phyloP scores from a whole-genome alignment of 352 stramenopile species.

The Peronospora tabacina region DNA sequence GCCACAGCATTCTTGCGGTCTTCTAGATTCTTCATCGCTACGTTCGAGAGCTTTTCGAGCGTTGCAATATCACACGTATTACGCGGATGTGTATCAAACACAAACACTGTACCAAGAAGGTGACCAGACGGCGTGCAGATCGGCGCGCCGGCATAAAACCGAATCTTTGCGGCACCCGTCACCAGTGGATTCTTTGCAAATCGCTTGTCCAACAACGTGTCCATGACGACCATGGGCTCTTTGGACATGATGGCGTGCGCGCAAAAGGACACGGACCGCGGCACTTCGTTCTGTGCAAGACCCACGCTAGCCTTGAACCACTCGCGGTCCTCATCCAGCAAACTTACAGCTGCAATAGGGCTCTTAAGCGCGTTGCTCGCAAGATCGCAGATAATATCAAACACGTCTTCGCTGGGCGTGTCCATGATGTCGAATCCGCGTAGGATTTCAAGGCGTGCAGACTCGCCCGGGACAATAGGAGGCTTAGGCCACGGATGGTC shows the following conservation, averaged over 20 bases:
- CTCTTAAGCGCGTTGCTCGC: conserved; percentile 82
- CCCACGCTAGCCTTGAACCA: conserved; percentile 86
- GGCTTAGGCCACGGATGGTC: conserved; percentile 85
- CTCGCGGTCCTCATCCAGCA: conserved; percentile 80
- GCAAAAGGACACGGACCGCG: conserved; percentile 82
- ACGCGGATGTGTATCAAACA: conserved; percentile 81
- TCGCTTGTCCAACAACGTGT: conserved; percentile 78
- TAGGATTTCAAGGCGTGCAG: conserved; percentile 68
- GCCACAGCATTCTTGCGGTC: conserved; percentile 84
- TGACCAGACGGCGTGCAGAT: conserved; percentile 79
- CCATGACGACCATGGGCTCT: conserved; percentile 85
- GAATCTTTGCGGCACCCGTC: conserved; percentile 77
- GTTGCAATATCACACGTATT: conserved; percentile 83
- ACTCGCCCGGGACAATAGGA: conserved; percentile 55
- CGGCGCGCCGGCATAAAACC: conserved; percentile 77
- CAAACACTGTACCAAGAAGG: conserved; percentile 78
- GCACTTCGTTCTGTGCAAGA: conserved; percentile 78
- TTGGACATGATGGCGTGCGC: conserved; percentile 85
- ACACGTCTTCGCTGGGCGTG: conserved; percentile 78
- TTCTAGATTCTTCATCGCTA: conserved; percentile 86
- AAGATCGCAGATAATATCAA: conserved; percentile 86
- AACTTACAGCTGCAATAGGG: conserved; percentile 75
- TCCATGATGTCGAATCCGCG: conserved; percentile 85
- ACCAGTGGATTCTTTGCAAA: conserved; percentile 84
- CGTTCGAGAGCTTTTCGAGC: conserved; percentile 82